Conservation (phyloP, 306 rosid genomes). For the Styphnolobium japonicum region DNA sequence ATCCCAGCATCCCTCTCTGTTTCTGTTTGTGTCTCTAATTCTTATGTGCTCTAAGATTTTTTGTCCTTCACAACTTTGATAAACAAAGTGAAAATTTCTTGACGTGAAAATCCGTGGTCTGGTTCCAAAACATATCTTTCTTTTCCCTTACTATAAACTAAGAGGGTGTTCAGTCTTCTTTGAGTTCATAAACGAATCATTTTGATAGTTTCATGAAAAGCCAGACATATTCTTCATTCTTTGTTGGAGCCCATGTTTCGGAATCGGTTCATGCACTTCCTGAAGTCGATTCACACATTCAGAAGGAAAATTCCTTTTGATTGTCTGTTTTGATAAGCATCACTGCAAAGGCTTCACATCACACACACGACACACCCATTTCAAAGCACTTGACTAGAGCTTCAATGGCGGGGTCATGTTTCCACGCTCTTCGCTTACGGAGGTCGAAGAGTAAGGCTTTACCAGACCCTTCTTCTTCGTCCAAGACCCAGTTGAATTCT, state of each 20-base stretch:
- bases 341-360: not conserved
- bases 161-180: constrained; percentile 34
- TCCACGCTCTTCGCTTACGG: constrained; percentile 53
- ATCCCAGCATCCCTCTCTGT: not conserved
- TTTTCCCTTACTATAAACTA: constrained; percentile 11
- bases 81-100: not conserved
- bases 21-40: constrained; percentile 9
- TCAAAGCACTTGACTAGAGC: constrained; percentile 12
- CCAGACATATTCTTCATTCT: constrained; percentile 29
- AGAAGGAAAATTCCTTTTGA: constrained; percentile 71
- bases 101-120: constrained; percentile 6
- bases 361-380: not conserved
- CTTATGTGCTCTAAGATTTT: not conserved
- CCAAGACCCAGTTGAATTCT: constrained; percentile 48
- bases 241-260: constrained; percentile 58
- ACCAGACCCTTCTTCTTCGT: constrained; percentile 52
- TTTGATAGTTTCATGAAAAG: constrained; percentile 42
- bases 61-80: constrained; percentile 28
- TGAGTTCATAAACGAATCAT: constrained; percentile 28
- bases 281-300: constrained; percentile 74
- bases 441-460: constrained; percentile 70
- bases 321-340: constrained; percentile 32
- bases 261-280: constrained; percentile 82
- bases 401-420: constrained; percentile 75
- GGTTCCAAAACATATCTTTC: constrained; percentile 4